phyloP scores from a whole-genome alignment of 352 stramenopile genomes.

The Globisporangium nagaii region DNA sequence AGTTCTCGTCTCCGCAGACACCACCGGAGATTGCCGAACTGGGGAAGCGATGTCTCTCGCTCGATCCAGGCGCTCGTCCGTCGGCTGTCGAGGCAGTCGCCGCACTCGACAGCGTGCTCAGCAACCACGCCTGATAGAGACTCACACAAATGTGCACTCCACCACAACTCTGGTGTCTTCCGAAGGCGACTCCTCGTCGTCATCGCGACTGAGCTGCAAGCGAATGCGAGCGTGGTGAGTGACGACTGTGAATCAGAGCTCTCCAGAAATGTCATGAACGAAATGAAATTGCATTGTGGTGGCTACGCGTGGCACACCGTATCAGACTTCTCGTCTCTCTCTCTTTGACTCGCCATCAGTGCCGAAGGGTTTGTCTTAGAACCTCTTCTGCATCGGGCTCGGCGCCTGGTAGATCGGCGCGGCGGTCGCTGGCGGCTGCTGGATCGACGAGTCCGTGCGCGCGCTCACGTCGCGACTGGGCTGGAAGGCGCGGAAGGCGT shows the following conservation, averaged over 20 bases:
- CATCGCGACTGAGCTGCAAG: too few relatives aligned
- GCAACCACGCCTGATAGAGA: too few relatives aligned
- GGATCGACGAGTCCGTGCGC: neutral
- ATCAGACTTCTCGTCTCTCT: neutral
- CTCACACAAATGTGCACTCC: too few relatives aligned
- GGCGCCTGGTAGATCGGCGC: conserved; percentile 21
- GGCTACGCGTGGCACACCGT: too few relatives aligned
- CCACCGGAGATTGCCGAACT: neutral
- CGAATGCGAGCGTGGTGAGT: too few relatives aligned
- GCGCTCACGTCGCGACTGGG: conserved; percentile 15
- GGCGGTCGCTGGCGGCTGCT: conserved; percentile 17
- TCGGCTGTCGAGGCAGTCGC: neutral
- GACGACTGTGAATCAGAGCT: too few relatives aligned
- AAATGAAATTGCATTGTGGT: too few relatives aligned
- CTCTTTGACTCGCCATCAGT: too few relatives aligned
- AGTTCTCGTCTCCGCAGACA: neutral
- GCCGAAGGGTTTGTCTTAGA: neutral
- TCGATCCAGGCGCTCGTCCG: neutral
- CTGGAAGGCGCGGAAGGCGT: conserved; percentile 60
- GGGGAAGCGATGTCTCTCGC: neutral
- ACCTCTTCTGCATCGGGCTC: conserved; percentile 7
- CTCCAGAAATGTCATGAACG: too few relatives aligned
- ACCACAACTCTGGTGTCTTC: too few relatives aligned
- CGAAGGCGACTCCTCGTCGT: too few relatives aligned
- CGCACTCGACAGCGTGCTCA: neutral